Base-by-base conservation (phyloP, 2,329 filamentous ascomycete species). In the Penicillium sp. region DNA sequence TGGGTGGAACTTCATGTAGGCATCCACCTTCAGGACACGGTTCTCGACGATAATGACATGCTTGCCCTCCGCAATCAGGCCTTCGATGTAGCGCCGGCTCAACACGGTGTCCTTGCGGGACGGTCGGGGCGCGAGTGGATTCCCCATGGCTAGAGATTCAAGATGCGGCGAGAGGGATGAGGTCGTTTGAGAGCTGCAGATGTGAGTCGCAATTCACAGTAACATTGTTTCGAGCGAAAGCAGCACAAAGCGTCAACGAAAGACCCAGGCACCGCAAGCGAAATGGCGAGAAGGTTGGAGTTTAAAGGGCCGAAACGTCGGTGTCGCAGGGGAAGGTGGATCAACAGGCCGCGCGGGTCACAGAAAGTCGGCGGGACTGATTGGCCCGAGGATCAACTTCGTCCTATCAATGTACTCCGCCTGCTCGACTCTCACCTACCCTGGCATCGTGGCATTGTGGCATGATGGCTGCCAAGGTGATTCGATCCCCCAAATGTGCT, bases 1-100 rank as follows among this genome's bases (percentile, higher is more conserved):
- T 9, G 93, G 93, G 59, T 97, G 93, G 59, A 86, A 96, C 37
- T 80, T 80, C 36, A 94, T 71, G 87, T 89, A 98, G 26, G 84
- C 77, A 65, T 97, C 91, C 20, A 88, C 82, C 69, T 89, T 95
- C 53, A 97, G 68, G 7, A 96, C 89, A 56, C 81, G 80, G 44
- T 81, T 77, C 54, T 95, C 81, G 44, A 93, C 75, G 37, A 98
- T 88, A 47, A 96, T 77, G 40, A 98, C 78, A 49, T 80, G 79
- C 42, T 79, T 79, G 4, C 89, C 91, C 41, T 86, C 80, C 5
- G 90, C 87, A 58, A 98, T 96, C 55, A 91, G 70, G 4, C 77
- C 80, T 65, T 96, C 90, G 45, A 94, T 78, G 60, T 87, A 77
- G 44, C 78, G 68, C 48, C 82, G 75, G 44, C 76, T 78, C 50